These are phyloP conservation scores for Elasticomyces elasticus DNA, from an alignment of 495 filamentous ascomycete species.

Conservation along the genomic window DNA sequence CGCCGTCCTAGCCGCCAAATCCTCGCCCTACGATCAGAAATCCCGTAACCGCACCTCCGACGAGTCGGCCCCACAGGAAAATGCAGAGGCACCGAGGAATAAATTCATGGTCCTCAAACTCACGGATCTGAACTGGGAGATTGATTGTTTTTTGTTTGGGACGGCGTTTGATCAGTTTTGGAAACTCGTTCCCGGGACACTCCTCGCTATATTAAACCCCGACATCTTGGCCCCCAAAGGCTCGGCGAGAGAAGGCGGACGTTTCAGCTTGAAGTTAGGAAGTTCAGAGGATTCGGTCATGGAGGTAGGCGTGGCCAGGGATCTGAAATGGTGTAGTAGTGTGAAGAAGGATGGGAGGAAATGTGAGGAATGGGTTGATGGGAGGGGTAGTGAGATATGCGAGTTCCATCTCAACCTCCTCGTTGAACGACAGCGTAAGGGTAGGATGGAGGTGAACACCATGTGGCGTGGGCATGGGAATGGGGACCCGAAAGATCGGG, in stretches of 20 bases:
- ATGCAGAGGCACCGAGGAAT: conserved; percentile 34
- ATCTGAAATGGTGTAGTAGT: conserved; percentile 81
- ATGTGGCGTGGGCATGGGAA: conserved; percentile 38
- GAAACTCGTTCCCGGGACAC: conserved; percentile 73
- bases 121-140: conserved; percentile 79
- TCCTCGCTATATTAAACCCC: conserved; percentile 91
- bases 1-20: conserved; percentile 78
- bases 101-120: conserved; percentile 90
- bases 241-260: conserved; percentile 47
- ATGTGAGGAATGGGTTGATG: conserved; percentile 80
- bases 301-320: conserved; percentile 74
- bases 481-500: conserved; percentile 22
- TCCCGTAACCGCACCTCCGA: conserved; percentile 35
- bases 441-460: conserved; percentile 73
- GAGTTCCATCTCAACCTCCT: conserved; percentile 82
- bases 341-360: conserved; percentile 71
- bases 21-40: conserved; percentile 63
- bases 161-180: conserved; percentile 83
- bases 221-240: conserved; percentile 73
- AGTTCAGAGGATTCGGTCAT: conserved; percentile 79
- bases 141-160: conserved; percentile 88
- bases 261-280: conserved; percentile 73
- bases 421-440: conserved; percentile 51
- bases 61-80: conserved; percentile 25
- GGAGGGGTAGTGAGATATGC: conserved; percentile 78